phyloP scores from a whole-genome alignment of 1,284 basidiomycete species.

The Apiotrichum gamsii region DNA sequence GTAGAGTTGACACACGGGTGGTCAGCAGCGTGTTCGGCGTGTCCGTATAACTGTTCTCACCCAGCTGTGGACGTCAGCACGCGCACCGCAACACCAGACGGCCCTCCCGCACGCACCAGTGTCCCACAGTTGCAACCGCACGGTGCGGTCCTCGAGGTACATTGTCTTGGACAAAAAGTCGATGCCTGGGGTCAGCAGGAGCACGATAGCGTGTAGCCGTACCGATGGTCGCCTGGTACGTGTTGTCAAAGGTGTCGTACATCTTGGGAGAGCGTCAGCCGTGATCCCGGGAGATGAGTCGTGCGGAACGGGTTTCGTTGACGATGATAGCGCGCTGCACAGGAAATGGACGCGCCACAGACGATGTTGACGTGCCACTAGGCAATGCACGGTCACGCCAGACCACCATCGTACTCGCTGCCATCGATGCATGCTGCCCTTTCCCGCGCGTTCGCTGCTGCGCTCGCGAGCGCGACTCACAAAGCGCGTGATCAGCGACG shows the following conservation, averaged over 20 bases:
- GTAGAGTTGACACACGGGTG: constrained; percentile 1
- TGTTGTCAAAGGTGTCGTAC: constrained; percentile 99
- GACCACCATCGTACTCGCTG: too few species aligned
- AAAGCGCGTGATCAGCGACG: constrained; percentile 91
- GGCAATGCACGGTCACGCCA: too few species aligned
- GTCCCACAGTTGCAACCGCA: constrained; percentile 96
- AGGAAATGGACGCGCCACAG: too few species aligned
- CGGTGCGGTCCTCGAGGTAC: constrained; percentile 98
- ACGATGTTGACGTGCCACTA: too few species aligned
- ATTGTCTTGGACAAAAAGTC: constrained; percentile 99
- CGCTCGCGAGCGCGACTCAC: constrained; percentile 31
- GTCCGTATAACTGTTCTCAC: too few species aligned
- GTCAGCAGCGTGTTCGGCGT: constrained; percentile 3
- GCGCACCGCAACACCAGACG: too few species aligned
- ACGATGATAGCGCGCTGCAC: too few species aligned
- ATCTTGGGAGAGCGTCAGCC: constrained; percentile 60
- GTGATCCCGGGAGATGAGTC: too few species aligned
- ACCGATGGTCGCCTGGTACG: constrained; percentile 97
- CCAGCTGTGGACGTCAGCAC: constrained; percentile 27
- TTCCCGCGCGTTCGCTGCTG: too few species aligned
- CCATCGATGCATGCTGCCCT: too few species aligned
- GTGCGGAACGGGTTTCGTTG: neutral
- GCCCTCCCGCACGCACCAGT: constrained; percentile 75
- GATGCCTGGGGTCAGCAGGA: constrained; percentile 54
- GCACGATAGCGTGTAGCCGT: too few species aligned